phyloP scores from a whole-genome alignment of 345 rosid species.

The Brassica cretica region DNA sequence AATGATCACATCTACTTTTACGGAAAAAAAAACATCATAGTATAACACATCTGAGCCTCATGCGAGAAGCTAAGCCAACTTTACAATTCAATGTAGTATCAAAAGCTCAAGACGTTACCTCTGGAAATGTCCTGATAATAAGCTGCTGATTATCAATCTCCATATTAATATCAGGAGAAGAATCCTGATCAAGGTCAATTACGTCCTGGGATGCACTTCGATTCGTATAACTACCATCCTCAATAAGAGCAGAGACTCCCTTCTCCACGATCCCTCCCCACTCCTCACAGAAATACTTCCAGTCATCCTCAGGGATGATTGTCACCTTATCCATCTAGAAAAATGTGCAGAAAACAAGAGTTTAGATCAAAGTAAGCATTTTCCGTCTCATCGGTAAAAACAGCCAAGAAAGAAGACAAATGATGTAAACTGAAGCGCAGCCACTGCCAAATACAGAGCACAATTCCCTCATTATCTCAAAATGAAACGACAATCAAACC shows the following conservation, averaged over 20 bases:
- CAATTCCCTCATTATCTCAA: not conserved
- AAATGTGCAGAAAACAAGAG: slow-evolving; percentile 37
- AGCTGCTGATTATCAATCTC: slow-evolving; percentile 52
- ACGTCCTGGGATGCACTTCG: slow-evolving; percentile 43
- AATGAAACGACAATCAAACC: slow-evolving; percentile 11
- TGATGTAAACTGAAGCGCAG: slow-evolving; percentile 23
- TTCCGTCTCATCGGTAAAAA: slow-evolving; percentile 25
- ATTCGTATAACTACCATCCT: slow-evolving; percentile 40
- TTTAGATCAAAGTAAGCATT: slow-evolving; percentile 15
- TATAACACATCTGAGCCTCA: slow-evolving; percentile 5
- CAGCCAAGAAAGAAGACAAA: slow-evolving; percentile 7
- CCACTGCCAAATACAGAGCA: slow-evolving; percentile 15
- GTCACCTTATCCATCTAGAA: slow-evolving; percentile 81
- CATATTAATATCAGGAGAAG: slow-evolving; percentile 57
- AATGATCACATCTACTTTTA: slow-evolving; percentile 15
- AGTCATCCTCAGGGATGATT: slow-evolving; percentile 78
- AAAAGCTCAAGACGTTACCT: slow-evolving; percentile 44
- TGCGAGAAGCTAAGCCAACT: slow-evolving; percentile 5
- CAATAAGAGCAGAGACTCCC: slow-evolving; percentile 73
- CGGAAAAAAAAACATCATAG: not conserved
- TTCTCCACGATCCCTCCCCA: slow-evolving; percentile 78
- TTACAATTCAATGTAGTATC: slow-evolving; percentile 7
- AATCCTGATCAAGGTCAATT: slow-evolving; percentile 46
- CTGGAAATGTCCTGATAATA: slow-evolving; percentile 64
- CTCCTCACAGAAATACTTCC: slow-evolving; percentile 92